Evolutionary conservation across 1,139 yeast genomes (phyloP).

Genomic region (Candida albicans): DNA sequence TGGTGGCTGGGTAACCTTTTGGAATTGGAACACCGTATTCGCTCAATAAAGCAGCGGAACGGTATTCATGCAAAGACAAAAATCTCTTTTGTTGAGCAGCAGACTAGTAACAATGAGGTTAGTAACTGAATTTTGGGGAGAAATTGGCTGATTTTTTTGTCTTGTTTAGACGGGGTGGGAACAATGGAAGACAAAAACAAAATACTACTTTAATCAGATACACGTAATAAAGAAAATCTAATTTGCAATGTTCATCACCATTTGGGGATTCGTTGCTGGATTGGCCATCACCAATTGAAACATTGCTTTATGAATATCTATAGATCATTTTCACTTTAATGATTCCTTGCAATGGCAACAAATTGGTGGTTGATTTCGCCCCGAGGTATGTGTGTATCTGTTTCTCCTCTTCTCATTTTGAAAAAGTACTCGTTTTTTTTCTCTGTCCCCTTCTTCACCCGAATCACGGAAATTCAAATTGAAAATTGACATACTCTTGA

Average conservation of each 20-base stretch:
- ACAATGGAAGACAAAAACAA: background rate
- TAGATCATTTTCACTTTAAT: too few relatives aligned
- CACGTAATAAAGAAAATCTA: too few relatives aligned
- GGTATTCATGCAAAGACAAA: slow-evolving; percentile 91
- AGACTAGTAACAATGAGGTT: slow-evolving; percentile 18
- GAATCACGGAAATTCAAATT: background rate
- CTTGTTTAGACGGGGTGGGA: background rate
- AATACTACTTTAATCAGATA: background rate
- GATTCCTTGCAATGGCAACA: too few relatives aligned
- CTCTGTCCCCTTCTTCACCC: background rate
- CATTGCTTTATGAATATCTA: too few relatives aligned
- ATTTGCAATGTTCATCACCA: too few relatives aligned
- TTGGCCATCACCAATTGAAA: too few relatives aligned
- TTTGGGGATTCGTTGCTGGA: too few relatives aligned
- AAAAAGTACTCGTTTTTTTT: background rate
- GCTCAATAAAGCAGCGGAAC: slow-evolving; percentile 86
- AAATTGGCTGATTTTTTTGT: background rate
- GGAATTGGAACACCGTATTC: slow-evolving; percentile 90
- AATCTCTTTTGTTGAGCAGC: slow-evolving; percentile 52
- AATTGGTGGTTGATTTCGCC: too few relatives aligned
- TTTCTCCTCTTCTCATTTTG: background rate
- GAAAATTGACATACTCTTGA: slow-evolving; percentile 39
- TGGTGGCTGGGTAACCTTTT: slow-evolving; percentile 84
- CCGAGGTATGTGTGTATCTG: too few relatives aligned
- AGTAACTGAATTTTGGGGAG: slow-evolving; percentile 2